Evolutionary conservation across 257 asterid species (phyloP), one percentile per base, ranked within the genome.

Genomic region (Phtheirospermum japonicum): DNA sequence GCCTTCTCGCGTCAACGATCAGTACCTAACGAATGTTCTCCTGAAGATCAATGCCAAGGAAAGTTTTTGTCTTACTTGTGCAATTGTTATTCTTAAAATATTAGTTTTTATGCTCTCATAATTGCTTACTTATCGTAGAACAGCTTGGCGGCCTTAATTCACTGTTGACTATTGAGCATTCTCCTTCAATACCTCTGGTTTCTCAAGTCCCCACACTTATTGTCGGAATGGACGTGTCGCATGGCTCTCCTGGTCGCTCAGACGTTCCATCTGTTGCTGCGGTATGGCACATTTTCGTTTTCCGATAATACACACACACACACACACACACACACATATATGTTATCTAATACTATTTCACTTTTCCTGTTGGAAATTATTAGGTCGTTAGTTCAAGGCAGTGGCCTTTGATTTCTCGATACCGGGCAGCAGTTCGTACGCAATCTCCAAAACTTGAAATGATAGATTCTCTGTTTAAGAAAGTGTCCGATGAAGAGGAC

Each of bases 201-300:
- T 83, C 80, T 6, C 30, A 43, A 53, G 75, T 75, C 0, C 89
- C 96, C 13, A 88, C 96, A 0, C 67, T 88, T 7, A 83, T 88
- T 0, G 31, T 83, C 9, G 96, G 96, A n/a, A 88, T 88, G 96
- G 96, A 88, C 48, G 96, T 88, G 10, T 88, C 96, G 8, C 96
- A 88, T 62, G 94, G 89, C 49, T 81, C 96, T 14, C 85, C 96
- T 26, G 88, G 94, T 42, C 87, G 81, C n/a, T 59, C 84, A 23
- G 94, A 83, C 31, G 76, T 80, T 55, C 95, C 96, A 5, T 88
- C 96, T 23, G 71, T 85, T 69, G 90, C 92, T 32, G 94, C 94
- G 12, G 96, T 84, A 72, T 33, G 59, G 2, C 48, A n/a, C 49
- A 42, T 42, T 2, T 12, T 42, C 12, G 12, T 12, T 42, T 45